A percentile compares a stretch with the other conserved stretches of the same genome.
Evolutionary conservation across 192 early-diverging fungal genomes (phyloP).

Genomic region (Coemansia sp.): DNA sequence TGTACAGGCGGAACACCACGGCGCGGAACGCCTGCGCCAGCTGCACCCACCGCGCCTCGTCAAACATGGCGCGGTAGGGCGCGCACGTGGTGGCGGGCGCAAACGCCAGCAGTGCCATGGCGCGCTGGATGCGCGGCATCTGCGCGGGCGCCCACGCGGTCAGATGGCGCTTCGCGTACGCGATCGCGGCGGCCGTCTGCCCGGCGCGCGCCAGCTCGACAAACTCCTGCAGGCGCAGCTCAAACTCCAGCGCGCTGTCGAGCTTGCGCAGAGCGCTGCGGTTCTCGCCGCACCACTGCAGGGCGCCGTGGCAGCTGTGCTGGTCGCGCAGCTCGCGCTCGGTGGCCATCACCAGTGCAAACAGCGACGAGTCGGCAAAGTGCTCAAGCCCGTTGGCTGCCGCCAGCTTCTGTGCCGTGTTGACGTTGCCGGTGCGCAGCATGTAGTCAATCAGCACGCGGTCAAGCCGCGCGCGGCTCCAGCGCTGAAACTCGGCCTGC

Average conservation of each 20-base stretch:
- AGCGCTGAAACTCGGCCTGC: slow-evolving; percentile 71
- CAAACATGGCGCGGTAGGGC: slow-evolving; percentile 67
- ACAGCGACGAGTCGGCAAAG: slow-evolving; percentile 87
- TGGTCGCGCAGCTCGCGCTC: slow-evolving; percentile 68
- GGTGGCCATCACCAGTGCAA: slow-evolving; percentile 74
- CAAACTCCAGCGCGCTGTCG: slow-evolving; percentile 95
- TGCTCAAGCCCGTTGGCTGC: slow-evolving; percentile 43
- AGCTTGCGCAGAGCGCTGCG: slow-evolving; percentile 82
- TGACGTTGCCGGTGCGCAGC: slow-evolving; percentile 77
- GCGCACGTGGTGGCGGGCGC: slow-evolving; percentile 68
- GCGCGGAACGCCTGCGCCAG: slow-evolving; percentile 76
- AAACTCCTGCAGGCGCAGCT: slow-evolving; percentile 91
- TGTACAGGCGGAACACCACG: slow-evolving; percentile 85
- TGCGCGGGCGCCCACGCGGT: slow-evolving; percentile 71
- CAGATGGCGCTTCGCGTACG: slow-evolving; percentile 83
- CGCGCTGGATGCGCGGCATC: slow-evolving; percentile 78
- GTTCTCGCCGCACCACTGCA: slow-evolving; percentile 96
- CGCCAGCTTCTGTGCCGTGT: slow-evolving; percentile 70
- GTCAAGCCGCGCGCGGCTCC: slow-evolving; percentile 83
- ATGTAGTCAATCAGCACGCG: slow-evolving; percentile 94
- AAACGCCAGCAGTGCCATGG: slow-evolving; percentile 88
- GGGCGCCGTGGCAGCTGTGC: slow-evolving; percentile 78
- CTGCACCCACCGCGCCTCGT: slow-evolving; percentile 64
- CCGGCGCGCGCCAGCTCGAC: slow-evolving; percentile 76
- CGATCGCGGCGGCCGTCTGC: slow-evolving; percentile 69